These are phyloP conservation scores for Pythium brachiatum DNA, from an alignment of 352 stramenopile species.

Conservation along the genomic window DNA sequence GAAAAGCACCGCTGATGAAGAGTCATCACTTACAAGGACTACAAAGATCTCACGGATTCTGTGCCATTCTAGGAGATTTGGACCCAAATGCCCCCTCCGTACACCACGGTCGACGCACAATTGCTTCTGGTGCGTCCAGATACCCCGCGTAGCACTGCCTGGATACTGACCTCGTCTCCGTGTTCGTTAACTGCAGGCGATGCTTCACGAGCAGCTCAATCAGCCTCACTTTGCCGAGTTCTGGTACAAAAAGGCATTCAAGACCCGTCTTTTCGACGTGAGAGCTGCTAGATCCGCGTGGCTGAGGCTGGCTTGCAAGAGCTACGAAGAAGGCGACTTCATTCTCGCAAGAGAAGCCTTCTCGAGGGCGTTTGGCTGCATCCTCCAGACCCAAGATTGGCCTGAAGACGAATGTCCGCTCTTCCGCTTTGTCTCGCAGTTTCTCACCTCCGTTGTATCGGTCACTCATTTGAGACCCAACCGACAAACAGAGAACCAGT, in stretches of 20 bases:
- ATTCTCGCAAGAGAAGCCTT: conserved; percentile 12
- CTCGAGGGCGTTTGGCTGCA: conserved; percentile 7
- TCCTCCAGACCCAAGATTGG: conserved; percentile 8
- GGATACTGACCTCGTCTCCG: no score
- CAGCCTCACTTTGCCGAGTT: conserved; percentile 20
- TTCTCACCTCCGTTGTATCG: conserved; percentile 13
- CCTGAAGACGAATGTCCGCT: neutral
- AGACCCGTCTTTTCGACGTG: neutral
- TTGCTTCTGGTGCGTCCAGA: conserved; percentile 41
- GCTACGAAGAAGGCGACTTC: conserved; percentile 15
- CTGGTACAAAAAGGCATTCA: conserved; percentile 41
- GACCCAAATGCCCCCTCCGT: conserved; percentile 44
- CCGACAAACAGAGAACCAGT: conserved; percentile 6
- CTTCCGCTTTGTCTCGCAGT: conserved; percentile 16
- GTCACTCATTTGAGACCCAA: conserved; percentile 4
- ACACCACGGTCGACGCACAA: conserved; percentile 35
- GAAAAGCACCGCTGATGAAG: neutral
- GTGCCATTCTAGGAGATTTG: conserved; percentile 45
- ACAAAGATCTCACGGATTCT: no score
- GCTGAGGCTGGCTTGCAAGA: conserved; percentile 8
- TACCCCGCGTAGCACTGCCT: neutral
- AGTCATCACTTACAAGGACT: no score
- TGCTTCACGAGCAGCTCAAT: conserved; percentile 35
- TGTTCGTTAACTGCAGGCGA: conserved; percentile 22
- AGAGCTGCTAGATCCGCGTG: neutral